Evolutionary conservation across 306 rosid genomes (phyloP).

Genomic region (Luffa aegyptiaca): DNA sequence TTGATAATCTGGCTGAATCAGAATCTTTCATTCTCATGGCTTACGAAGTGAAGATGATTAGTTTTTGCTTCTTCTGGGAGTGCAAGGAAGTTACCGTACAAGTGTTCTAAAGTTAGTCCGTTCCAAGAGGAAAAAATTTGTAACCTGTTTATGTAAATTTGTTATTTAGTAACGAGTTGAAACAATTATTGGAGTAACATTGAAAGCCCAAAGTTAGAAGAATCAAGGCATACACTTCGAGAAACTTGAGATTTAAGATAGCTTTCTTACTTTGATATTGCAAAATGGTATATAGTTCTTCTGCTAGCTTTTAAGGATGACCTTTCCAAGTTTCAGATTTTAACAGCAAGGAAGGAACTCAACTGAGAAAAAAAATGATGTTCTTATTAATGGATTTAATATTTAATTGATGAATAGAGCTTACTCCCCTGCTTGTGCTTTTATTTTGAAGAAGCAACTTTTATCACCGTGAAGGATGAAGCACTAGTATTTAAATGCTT

Average conservation of each 20-base stretch:
- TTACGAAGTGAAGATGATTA: not conserved
- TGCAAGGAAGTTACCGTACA: not conserved
- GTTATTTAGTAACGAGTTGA: not conserved
- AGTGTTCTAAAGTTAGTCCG: not conserved
- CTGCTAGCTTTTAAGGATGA: not conserved
- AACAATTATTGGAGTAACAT: not conserved
- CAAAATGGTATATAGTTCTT: not conserved
- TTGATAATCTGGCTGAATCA: not conserved
- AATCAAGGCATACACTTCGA: not conserved
- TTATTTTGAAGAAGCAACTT: not conserved
- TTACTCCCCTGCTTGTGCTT: not conserved
- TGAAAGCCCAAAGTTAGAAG: not conserved
- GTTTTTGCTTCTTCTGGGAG: not conserved
- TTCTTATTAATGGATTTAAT: not conserved
- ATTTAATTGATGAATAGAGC: not conserved
- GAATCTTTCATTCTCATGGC: not conserved
- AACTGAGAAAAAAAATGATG: not conserved
- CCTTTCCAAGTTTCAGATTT: not conserved
- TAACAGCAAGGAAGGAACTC: slow-evolving; percentile 2
- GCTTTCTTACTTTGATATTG: too few species aligned
- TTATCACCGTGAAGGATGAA: not conserved
- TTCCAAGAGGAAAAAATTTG: not conserved
- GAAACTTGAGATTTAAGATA: not conserved
- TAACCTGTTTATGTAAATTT: not conserved
- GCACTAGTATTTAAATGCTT: not conserved